Evolutionary conservation across 2,329 filamentous ascomycete species (phyloP).

Genomic region (Meredithiella fracta): DNA sequence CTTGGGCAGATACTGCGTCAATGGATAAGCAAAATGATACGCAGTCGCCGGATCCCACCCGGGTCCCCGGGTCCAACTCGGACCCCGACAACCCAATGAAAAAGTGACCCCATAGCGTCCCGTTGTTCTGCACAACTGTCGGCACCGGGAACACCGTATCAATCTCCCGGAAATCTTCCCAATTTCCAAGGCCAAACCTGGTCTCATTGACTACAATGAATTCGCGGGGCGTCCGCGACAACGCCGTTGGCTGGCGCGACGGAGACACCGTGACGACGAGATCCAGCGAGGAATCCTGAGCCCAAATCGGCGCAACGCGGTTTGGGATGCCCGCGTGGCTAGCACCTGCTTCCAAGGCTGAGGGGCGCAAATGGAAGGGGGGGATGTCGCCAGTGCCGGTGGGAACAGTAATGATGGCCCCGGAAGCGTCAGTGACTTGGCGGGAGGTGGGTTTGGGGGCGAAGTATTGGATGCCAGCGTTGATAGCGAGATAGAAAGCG

Average conservation of each 20-base stretch:
- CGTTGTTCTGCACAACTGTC: constrained; percentile 68
- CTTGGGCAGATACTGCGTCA: constrained; percentile 81
- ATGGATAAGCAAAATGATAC: constrained; percentile 66
- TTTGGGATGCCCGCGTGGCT: constrained; percentile 49
- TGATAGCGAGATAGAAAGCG: constrained; percentile 41
- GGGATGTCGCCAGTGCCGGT: constrained; percentile 42
- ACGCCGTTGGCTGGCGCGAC: constrained; percentile 49
- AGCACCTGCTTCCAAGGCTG: constrained; percentile 41
- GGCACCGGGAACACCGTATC: constrained; percentile 68
- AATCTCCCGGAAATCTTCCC: constrained; percentile 58
- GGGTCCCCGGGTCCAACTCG: constrained; percentile 56
- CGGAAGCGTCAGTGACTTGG: constrained; percentile 33
- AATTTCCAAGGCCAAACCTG: constrained; percentile 63
- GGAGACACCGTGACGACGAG: constrained; percentile 72
- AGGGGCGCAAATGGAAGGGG: constrained; percentile 48
- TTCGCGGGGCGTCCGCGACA: constrained; percentile 48
- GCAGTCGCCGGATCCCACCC: constrained; percentile 61
- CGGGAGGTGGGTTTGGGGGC: constrained; percentile 32
- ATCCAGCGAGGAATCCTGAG: constrained; percentile 60
- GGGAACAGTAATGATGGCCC: constrained; percentile 36
- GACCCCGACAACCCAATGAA: constrained; percentile 66
- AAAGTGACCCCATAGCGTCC: constrained; percentile 88
- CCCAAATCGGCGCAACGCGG: constrained; percentile 75
- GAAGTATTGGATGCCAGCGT: constrained; percentile 39
- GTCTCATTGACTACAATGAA: constrained; percentile 65